Evolutionary conservation across 2,329 filamentous ascomycete genomes (phyloP), one percentile per base, ranked within the genome.

Genomic region (Ilyonectria destructans): DNA sequence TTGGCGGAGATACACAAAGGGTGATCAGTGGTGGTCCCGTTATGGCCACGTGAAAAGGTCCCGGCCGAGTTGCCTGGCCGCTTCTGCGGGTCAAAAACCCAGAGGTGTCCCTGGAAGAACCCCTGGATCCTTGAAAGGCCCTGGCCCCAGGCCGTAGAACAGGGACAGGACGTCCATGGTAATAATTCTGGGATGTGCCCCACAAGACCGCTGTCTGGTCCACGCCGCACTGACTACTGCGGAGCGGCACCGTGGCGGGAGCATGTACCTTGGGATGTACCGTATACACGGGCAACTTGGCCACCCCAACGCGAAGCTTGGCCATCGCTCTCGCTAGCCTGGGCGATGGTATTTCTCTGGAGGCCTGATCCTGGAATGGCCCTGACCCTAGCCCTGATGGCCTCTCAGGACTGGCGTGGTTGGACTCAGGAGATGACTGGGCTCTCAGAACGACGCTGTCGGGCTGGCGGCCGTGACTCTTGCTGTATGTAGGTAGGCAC

Each of bases 31-130:
- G 62, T n/a, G 62, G 55, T 66, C 60, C 63, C 60, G 64, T 63
- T 64, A 45, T 52, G 72, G 74, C 72, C 72, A 76, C 67, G 74
- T 73, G 72, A 76, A 73, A 68, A 73, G 69, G 69, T 67, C 66
- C 72, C 71, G 67, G 62, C 70, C 66, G 62, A 76, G 64, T 69
- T 73, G 67, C 51, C 51, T 62, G 58, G 58, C 54, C 64, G 31
- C 45, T 67, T 37, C 43, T 58, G 64, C 64, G 64, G 64, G 58
- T 58, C 45, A 35, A 46, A 62, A 67, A 54, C 43, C 52, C 58
- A 58, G 29, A 58, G 26, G 54, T 48, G 46, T n/a, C 51, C 51
- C 51, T 54, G 31, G 51, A 15, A 60, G 33, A 62, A 58, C 58
- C 70, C 63, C 67, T 68, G 61, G 58, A 70, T 52, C 64, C 67